Conservation (phyloP, 495 filamentous ascomycete species). For the Neurospora sp. region DNA sequence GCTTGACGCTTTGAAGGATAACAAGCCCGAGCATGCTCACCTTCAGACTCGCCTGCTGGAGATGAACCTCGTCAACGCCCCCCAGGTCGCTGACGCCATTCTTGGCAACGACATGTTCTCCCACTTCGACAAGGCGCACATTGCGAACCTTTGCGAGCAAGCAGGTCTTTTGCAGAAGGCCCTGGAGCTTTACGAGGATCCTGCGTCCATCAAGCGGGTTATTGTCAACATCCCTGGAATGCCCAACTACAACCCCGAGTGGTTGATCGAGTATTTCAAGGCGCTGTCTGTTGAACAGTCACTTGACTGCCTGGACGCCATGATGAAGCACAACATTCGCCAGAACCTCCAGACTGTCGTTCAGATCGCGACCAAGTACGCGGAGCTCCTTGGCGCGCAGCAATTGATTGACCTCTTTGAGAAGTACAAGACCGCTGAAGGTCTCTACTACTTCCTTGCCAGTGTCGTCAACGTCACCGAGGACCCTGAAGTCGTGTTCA, state of each 20-base stretch:
- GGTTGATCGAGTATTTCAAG: conserved; percentile 86
- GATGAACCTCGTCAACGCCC: conserved; percentile 95
- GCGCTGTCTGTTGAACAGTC: conserved; percentile 90
- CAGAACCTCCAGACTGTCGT: conserved; percentile 92
- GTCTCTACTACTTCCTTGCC: conserved; percentile 95
- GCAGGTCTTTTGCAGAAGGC: conserved; percentile 80
- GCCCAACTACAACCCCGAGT: conserved; percentile 77
- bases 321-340: conserved; percentile 92
- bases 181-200: conserved; percentile 87
- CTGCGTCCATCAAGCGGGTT: conserved; percentile 78
- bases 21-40: conserved; percentile 86
- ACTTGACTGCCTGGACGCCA: conserved; percentile 86
- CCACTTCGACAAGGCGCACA: conserved; percentile 80
- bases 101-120: conserved; percentile 96
- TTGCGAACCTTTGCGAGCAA: conserved; percentile 85
- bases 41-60: conserved; percentile 91
- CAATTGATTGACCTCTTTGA: conserved; percentile 89
- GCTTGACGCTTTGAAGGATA: conserved; percentile 84
- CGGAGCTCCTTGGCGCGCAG: conserved; percentile 85
- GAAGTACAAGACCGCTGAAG: conserved; percentile 92
- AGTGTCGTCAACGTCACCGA: conserved; percentile 96
- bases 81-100: conserved; percentile 95
- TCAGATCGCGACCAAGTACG: conserved; percentile 94
- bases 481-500: conserved; percentile 93
- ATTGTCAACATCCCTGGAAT: conserved; percentile 67